phyloP scores from a whole-genome alignment of 768 basidiomycete species.

The Phallus indusiatus region DNA sequence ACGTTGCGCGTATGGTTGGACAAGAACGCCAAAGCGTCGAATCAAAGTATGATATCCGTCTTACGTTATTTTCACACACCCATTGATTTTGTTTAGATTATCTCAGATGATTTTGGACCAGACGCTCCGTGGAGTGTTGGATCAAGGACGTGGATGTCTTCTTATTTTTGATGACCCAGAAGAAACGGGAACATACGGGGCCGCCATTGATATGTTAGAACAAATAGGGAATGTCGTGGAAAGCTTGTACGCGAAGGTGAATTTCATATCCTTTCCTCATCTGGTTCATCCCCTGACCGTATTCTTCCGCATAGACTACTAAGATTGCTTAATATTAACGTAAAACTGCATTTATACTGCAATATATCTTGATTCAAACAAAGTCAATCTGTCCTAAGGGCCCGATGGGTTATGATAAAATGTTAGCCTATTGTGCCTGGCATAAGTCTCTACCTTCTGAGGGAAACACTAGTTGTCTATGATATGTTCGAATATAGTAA shows the following conservation, averaged over 20 bases:
- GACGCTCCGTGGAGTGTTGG: constrained; percentile 88
- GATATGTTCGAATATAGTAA: no score
- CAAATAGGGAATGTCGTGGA: constrained; percentile 94
- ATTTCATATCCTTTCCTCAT: background rate
- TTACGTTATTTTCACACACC: background rate
- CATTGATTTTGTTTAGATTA: constrained; percentile 39
- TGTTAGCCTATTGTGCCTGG: no score
- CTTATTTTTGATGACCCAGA: constrained; percentile 85
- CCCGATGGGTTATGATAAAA: no score
- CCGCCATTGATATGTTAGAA: constrained; percentile 81
- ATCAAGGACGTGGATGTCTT: constrained; percentile 88
- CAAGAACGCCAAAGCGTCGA: constrained; percentile 86
- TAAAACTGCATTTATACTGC: background rate
- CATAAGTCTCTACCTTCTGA: no score
- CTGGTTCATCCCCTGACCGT: background rate
- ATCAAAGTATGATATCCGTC: constrained; percentile 60
- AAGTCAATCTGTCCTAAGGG: no score
- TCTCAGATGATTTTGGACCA: constrained; percentile 99
- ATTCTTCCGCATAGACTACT: background rate
- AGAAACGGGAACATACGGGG: constrained; percentile 80
- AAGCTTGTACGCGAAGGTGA: constrained; percentile 78
- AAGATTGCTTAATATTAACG: constrained; percentile 1
- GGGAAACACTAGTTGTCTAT: no score
- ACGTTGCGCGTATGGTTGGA: constrained; percentile 80
- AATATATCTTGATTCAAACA: background rate